phyloP scores from a whole-genome alignment of 2,329 filamentous ascomycete species.

The Aspergillus clavatus region DNA sequence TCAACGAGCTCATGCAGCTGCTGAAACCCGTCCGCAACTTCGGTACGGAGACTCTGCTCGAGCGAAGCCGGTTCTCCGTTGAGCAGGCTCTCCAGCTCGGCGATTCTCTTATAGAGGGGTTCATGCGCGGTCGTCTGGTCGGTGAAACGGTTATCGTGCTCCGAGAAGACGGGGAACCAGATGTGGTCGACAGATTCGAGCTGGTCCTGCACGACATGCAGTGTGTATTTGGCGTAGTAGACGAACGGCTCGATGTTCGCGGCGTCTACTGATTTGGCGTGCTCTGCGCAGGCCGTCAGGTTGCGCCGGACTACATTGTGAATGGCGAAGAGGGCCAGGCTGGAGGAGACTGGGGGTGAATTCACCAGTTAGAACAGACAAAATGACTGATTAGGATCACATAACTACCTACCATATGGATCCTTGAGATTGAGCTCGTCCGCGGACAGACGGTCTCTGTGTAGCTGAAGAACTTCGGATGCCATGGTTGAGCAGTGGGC shows the following conservation, averaged over 20 bases:
- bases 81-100: neutral
- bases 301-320: slow-evolving; percentile 9
- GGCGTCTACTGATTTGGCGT: neutral
- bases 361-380: neutral
- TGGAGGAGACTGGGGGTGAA: slow-evolving; percentile 5
- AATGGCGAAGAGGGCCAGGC: slow-evolving; percentile 4
- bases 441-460: slow-evolving; percentile 4
- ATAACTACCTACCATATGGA: slow-evolving; percentile 7
- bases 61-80: neutral
- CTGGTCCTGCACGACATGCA: slow-evolving; percentile 2
- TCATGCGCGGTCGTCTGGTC: neutral
- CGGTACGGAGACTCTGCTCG: neutral
- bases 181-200: slow-evolving; percentile 1
- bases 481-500: too few species aligned
- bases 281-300: slow-evolving; percentile 1
- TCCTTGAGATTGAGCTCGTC: slow-evolving; percentile 7
- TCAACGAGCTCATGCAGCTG: neutral
- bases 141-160: neutral
- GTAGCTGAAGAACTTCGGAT: slow-evolving; percentile 1
- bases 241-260: slow-evolving; percentile 1
- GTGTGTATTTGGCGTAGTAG: slow-evolving; percentile 4
- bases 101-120: neutral
- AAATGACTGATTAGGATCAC: too few species aligned
- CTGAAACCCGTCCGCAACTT: neutral
- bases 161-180: slow-evolving; percentile 2